Percentiles rank a stretch among this genome's conserved stretches.
These are phyloP conservation scores for Sporobolomyces roseus DNA, from an alignment of 768 basidiomycete species.

Conservation along the genomic window DNA sequence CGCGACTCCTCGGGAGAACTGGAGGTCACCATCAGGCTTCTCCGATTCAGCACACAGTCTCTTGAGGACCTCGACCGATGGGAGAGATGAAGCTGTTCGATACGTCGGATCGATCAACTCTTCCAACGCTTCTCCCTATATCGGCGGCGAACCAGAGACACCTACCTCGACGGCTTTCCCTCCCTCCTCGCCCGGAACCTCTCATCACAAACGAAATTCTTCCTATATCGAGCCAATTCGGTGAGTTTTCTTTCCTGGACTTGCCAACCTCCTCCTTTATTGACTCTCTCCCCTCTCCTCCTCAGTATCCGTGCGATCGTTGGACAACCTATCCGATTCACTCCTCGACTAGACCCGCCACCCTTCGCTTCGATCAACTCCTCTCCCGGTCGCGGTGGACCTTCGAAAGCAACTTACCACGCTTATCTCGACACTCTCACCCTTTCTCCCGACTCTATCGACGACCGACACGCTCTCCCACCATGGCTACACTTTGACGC, in stretches of 20 bases:
- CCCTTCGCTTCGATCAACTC: conserved; percentile 36
- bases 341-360: conserved; percentile 33
- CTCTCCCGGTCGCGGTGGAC: conserved; percentile 37
- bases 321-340: conserved; percentile 41
- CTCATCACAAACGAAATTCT: conserved; percentile 18
- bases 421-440: conserved; percentile 20
- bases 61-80: background rate
- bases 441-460: background rate
- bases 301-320: conserved; percentile 27
- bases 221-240: conserved; percentile 6
- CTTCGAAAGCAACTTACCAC: conserved; percentile 30
- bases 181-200: conserved; percentile 18
- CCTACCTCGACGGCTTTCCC: conserved; percentile 13
- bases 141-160: conserved; percentile 18
- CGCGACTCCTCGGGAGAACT: conserved; percentile 23
- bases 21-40: conserved; percentile 17
- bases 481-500: conserved; percentile 40
- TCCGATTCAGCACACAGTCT: conserved; percentile 14
- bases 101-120: conserved; percentile 31
- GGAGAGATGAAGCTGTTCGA: conserved; percentile 10
- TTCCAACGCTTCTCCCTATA: conserved; percentile 6
- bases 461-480: conserved; percentile 27
- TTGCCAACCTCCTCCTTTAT: too few relatives aligned
- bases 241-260: conserved; percentile 1
- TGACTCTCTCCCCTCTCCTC: background rate